Base-by-base conservation (phyloP, 352 stramenopile genomes). In the Globisporangium abappressorium region DNA sequence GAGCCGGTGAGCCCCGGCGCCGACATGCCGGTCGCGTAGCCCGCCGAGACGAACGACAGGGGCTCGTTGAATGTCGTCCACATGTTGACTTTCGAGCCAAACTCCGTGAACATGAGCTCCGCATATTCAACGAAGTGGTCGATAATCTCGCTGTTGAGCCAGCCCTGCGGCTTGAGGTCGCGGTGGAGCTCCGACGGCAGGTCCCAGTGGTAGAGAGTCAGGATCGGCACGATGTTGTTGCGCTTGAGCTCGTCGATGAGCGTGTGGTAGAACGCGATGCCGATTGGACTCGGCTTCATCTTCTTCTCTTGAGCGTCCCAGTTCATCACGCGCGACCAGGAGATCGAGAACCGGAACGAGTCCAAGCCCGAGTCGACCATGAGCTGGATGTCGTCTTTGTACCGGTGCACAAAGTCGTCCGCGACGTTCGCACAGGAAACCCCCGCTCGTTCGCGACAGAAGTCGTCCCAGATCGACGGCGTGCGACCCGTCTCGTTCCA, bases 61-160 rank as follows among this genome's bases (percentile, higher is more conserved):
- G 91, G 80, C 75, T 99, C 97, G 71, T 99, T 99, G 62, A 99
- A 88, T 12, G 95, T 98, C 33, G 97, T 89, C 95, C 95, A 99
- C 61, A 82, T 78, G 66, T 97, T 91, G 24, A 98, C 88, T 38
- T 95, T 86, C 66, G 90, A 73, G 20, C 95, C 95, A 75, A 98
- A 98, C 43, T 83, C 81, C 58, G 97, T 95, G 33, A 76, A 97
- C 76, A 98, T 97, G n/a, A 98, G 71, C 47, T 83, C 56, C 15
- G 80, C 64, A 98, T 77, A 34, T 92, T 93, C 33, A 73, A 96
- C 91, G 62, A 97, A 92, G 78, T 98, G 92, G 75, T 90, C 93
- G 9, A 92, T 75, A 22, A 92, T 87, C 22, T 75, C 75, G 9
- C 57, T 11, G 61, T 87, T 87, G 24, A 93, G 62, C 80, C 81